Evolutionary conservation across 352 stramenopile genomes (phyloP).

Genomic region (Plasmopara muralis): DNA sequence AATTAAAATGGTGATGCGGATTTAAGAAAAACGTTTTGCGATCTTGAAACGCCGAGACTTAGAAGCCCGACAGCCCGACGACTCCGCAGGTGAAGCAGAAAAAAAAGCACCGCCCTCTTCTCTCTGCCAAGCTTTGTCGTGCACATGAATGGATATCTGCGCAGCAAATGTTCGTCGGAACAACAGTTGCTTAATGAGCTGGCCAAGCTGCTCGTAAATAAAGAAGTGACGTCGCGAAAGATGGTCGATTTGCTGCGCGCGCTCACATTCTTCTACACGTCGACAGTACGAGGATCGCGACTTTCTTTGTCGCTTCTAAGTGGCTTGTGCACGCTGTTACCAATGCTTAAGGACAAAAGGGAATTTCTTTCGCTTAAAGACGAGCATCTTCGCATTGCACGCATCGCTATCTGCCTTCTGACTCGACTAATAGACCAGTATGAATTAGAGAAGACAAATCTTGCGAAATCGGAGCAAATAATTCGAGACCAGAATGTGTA

Average conservation of each 20-base stretch:
- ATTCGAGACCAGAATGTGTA: no score
- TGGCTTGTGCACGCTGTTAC: no score
- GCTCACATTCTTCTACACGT: constrained; percentile 72
- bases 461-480: constrained; percentile 11
- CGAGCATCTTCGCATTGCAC: constrained; percentile 61
- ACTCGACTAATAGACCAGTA: constrained; percentile 59
- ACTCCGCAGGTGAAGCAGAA: no score
- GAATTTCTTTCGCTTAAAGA: constrained; percentile 20
- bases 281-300: constrained; percentile 30
- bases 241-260: constrained; percentile 63
- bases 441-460: constrained; percentile 25
- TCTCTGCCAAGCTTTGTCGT: no score
- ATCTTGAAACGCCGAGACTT: no score
- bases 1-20: no score
- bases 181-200: no score
- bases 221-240: constrained; percentile 63
- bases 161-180: no score
- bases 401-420: constrained; percentile 56
- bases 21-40: no score
- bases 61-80: no score
- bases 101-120: no score
- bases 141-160: no score
- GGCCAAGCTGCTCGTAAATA: constrained; percentile 3
- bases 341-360: not conserved
- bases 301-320: constrained; percentile 33